These are phyloP conservation scores for Cytospora chrysosperma DNA, from an alignment of 2,329 filamentous ascomycete species.

Conservation along the genomic window DNA sequence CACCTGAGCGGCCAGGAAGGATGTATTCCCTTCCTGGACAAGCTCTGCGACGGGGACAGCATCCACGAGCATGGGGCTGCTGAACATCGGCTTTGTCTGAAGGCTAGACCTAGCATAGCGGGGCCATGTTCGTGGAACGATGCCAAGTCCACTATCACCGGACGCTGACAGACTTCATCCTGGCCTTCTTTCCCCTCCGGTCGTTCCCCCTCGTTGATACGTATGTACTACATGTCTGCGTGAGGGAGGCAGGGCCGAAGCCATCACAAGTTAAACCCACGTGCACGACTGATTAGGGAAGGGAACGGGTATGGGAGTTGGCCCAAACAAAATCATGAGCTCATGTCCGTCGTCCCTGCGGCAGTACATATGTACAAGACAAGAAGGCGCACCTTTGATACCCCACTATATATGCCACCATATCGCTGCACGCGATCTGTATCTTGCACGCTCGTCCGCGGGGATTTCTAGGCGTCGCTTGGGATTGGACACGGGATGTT, in stretches of 20 bases:
- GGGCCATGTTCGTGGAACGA: not conserved
- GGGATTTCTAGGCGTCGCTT: slow-evolving; percentile 4
- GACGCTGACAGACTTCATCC: not conserved
- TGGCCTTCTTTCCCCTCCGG: not conserved
- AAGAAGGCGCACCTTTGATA: not conserved
- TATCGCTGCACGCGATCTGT: slow-evolving; percentile 7
- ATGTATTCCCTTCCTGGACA: not conserved
- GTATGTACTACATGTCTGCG: not conserved
- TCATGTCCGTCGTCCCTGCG: too few relatives aligned
- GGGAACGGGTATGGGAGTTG: not conserved
- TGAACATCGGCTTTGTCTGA: not conserved
- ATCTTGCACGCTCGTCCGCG: not conserved
- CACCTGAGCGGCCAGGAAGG: not conserved
- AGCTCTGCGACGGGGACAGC: not conserved
- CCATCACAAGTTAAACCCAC: not conserved
- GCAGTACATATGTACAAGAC: too few relatives aligned
- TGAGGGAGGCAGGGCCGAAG: not conserved
- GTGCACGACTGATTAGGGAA: not conserved
- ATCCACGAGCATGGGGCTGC: not conserved
- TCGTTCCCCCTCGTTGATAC: not conserved
- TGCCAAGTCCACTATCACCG: not conserved
- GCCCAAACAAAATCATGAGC: not conserved
- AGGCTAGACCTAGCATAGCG: not conserved
- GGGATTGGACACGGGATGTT: not conserved
- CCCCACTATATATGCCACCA: not conserved